Conservation (phyloP, 495 filamentous ascomycete species). For the Penicillium fimorum region DNA sequence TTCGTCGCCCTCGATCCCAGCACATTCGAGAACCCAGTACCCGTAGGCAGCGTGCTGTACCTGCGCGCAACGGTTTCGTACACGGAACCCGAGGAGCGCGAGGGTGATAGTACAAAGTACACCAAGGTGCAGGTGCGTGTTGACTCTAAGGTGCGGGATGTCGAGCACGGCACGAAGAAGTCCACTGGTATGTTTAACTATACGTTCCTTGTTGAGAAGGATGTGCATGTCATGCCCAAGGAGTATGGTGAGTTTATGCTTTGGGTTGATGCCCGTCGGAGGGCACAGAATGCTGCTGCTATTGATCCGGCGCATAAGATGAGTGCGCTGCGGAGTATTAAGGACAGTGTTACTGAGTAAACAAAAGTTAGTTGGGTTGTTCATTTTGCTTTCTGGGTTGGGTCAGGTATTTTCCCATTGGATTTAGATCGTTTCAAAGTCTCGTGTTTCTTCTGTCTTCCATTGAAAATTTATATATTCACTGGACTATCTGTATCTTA, state of each 20-base stretch:
- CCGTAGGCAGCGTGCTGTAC: conserved; percentile 80
- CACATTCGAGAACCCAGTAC: conserved; percentile 82
- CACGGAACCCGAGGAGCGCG: conserved; percentile 60
- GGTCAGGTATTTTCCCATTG: background rate
- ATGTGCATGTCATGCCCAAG: conserved; percentile 72
- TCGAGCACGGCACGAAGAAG: conserved; percentile 73
- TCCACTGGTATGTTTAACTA: conserved; percentile 84
- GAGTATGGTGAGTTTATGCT: conserved; percentile 78
- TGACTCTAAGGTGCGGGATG: conserved; percentile 71
- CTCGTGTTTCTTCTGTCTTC: background rate
- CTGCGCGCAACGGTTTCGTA: conserved; percentile 74
- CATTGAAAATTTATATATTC: background rate
- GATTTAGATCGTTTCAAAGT: background rate
- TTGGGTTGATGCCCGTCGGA: conserved; percentile 69
- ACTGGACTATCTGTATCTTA: background rate
- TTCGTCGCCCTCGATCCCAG: conserved; percentile 77
- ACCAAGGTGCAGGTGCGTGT: conserved; percentile 76
- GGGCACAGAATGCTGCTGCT: conserved; percentile 48
- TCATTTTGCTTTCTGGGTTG: background rate
- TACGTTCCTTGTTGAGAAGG: conserved; percentile 72
- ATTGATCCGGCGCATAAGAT: conserved; percentile 36
- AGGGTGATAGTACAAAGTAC: conserved; percentile 40
- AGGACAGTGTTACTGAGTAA: conserved; percentile 51
- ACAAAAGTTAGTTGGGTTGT: background rate
- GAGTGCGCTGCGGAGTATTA: conserved; percentile 38